Evolutionary conservation across 768 basidiomycete genomes (phyloP), one percentile per base, ranked within the genome.

Genomic region (Boletellus emodensis): DNA sequence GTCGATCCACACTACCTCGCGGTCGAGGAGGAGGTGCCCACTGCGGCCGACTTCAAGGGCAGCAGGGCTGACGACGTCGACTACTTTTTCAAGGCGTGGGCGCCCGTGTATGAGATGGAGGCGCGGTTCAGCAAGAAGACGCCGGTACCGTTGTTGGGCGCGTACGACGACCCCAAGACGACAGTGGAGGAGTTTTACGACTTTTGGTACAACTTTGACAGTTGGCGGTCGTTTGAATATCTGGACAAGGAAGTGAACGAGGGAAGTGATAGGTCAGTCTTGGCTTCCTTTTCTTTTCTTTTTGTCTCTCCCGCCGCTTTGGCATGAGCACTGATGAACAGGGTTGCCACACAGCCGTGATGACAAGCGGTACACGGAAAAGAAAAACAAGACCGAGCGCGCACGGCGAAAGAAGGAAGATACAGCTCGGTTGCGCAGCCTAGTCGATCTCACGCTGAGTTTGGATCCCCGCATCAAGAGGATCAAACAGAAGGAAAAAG

Each of bases 191-290:
- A 72, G 6, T 97, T 99, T 78, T 99, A 99, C 76, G 89, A 97
- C 70, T 96, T 95, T 71, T 99, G 94, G 93, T 98, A 99, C 79
- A 95, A 94, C 79, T 95, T 99, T 71, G 95, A 97, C 70, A 90
- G 87, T 58, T 99, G 95, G 95, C 78, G 95, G 61, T 90, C 86
- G 68, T 99, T 97, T 67, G 95, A 99, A 72, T 97, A 93, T 78
- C 75, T 88, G 57, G 95, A 99, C 75, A 98, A 99, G 78, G 95
- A 99, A 69, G 87, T 92, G 50, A 95, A 97, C 68, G 95, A 99
- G 72, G 95, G 95, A 11, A 91, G 89, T 55, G 95, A 98, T 67
- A 90, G 80, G 92, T 93, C 46, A 56, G 84, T 75, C 1, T 8
- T 46, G 10, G 48, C 18, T 46, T 32, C 9, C 22, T 13, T 28